Percentiles rank a stretch among this genome's conserved stretches.
phyloP scores from a whole-genome alignment of 1,284 basidiomycete genomes.

The Fomes fomentarius region DNA sequence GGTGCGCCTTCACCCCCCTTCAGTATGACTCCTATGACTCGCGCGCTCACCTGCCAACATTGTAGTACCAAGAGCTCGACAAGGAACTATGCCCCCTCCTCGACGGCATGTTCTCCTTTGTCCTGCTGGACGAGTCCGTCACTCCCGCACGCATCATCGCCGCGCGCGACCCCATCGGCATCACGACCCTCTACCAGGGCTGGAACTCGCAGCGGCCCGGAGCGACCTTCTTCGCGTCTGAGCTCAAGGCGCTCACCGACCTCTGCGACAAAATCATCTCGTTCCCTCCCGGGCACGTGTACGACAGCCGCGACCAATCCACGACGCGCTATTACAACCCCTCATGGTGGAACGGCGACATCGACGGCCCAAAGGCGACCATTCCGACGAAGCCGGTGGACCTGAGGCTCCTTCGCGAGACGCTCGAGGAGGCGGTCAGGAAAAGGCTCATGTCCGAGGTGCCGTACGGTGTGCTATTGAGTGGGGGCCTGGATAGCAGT shows the following conservation, averaged over 20 bases:
- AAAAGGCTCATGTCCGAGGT: conserved; percentile 99
- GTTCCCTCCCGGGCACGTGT: conserved; percentile 98
- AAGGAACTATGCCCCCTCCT: conserved; percentile 80
- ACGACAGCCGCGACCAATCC: conserved; percentile 79
- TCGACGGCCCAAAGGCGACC: conserved; percentile 53
- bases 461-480: conserved; percentile 96
- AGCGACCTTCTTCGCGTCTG: conserved; percentile 91
- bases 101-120: conserved; percentile 99
- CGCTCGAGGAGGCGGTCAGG: conserved; percentile 90
- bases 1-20: conserved; percentile 47
- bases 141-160: conserved; percentile 91
- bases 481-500: conserved; percentile 95
- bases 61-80: conserved; percentile 84
- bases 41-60: not conserved
- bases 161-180: conserved; percentile 96
- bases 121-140: conserved; percentile 92
- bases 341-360: conserved; percentile 83
- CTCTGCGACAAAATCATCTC: conserved; percentile 95
- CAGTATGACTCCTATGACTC: not conserved
- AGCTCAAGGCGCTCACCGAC: conserved; percentile 91
- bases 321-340: conserved; percentile 87
- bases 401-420: conserved; percentile 74
- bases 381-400: conserved; percentile 74
- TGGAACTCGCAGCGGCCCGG: conserved; percentile 87
- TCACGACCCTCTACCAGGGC: conserved; percentile 98